Conservation (phyloP, 116 monocot species). For the Trichopus zeylanicus region DNA sequence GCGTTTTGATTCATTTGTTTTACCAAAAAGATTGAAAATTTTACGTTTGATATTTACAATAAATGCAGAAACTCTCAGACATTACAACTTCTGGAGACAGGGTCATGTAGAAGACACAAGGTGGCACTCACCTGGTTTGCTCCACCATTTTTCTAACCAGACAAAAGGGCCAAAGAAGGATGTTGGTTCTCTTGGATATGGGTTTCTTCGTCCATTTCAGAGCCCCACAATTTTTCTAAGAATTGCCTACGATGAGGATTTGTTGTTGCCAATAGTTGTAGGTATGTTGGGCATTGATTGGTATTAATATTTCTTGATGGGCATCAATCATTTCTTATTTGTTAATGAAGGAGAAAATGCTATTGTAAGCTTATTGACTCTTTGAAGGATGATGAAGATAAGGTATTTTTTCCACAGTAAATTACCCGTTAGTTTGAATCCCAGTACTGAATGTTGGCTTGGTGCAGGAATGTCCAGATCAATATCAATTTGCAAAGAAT, state of each 20-base stretch:
- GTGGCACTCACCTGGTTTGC: constrained; percentile 20
- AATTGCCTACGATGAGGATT: constrained; percentile 54
- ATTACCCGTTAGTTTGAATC: neutral
- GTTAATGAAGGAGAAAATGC: constrained; percentile 51
- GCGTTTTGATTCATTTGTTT: too few species aligned
- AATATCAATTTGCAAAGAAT: constrained; percentile 39
- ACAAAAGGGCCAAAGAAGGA: constrained; percentile 19
- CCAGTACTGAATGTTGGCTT: constrained; percentile 5
- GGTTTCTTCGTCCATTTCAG: constrained; percentile 52
- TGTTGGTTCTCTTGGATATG: constrained; percentile 36
- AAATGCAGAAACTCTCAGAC: constrained; percentile 60
- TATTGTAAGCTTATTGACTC: constrained; percentile 32
- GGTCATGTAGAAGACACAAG: constrained; percentile 46
- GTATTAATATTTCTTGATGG: neutral
- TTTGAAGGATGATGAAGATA: constrained; percentile 18
- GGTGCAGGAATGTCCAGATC: constrained; percentile 48
- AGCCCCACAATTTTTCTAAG: constrained; percentile 72
- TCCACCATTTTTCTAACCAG: constrained; percentile 25
- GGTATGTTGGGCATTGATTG: constrained; percentile 23
- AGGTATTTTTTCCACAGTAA: constrained; percentile 26
- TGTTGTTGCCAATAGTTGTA: constrained; percentile 58
- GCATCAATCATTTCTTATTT: constrained; percentile 4
- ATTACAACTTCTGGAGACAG: constrained; percentile 51
- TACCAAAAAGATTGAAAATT: too few species aligned
- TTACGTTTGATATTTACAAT: neutral